Evolutionary conservation across 495 filamentous ascomycete species (phyloP).

Genomic region (Aspergillus egyptiacus): DNA sequence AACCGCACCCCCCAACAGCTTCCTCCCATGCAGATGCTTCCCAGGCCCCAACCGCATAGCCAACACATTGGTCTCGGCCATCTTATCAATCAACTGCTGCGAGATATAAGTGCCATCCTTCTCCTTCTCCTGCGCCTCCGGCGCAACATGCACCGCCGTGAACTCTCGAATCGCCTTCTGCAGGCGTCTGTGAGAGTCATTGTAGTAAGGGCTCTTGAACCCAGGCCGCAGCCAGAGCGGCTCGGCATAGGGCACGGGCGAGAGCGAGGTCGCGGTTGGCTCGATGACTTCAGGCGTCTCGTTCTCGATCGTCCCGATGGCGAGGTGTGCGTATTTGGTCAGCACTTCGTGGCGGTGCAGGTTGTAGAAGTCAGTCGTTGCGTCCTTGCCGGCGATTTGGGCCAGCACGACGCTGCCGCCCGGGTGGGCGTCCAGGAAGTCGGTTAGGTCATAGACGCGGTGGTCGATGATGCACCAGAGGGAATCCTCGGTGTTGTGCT

Average conservation of each 20-base stretch:
- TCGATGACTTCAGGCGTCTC: slow-evolving; percentile 70
- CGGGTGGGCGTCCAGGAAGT: slow-evolving; percentile 54
- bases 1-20: slow-evolving; percentile 62
- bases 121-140: slow-evolving; percentile 77
- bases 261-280: slow-evolving; percentile 65
- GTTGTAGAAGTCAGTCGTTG: slow-evolving; percentile 52
- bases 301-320: slow-evolving; percentile 66
- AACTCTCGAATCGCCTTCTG: slow-evolving; percentile 70
- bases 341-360: slow-evolving; percentile 60
- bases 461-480: slow-evolving; percentile 55
- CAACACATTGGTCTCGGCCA: slow-evolving; percentile 67
- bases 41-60: slow-evolving; percentile 83
- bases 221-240: slow-evolving; percentile 72
- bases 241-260: slow-evolving; percentile 73
- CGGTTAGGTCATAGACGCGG: slow-evolving; percentile 55
- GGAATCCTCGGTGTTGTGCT: slow-evolving; percentile 50
- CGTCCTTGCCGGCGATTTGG: slow-evolving; percentile 53
- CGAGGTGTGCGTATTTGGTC: slow-evolving; percentile 66
- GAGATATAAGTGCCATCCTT: slow-evolving; percentile 65
- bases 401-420: slow-evolving; percentile 50
- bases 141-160: slow-evolving; percentile 61
- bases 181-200: slow-evolving; percentile 63
- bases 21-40: slow-evolving; percentile 68
- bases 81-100: slow-evolving; percentile 70
- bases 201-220: slow-evolving; percentile 81